phyloP scores from a whole-genome alignment of 495 filamentous ascomycete species.

The Hypoxylon subgilvum region DNA sequence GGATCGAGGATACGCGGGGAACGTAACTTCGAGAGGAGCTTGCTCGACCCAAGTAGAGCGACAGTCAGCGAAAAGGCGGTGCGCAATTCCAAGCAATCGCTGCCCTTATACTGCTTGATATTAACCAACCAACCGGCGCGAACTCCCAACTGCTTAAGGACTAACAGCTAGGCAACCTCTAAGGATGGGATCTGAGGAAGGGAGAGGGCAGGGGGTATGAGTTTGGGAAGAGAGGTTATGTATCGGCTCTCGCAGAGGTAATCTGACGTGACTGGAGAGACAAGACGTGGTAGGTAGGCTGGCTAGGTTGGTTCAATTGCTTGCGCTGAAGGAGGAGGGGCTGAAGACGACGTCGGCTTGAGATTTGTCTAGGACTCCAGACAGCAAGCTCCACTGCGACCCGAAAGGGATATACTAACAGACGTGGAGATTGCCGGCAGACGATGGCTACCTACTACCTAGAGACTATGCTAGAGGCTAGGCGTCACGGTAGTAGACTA shows the following conservation, averaged over 20 bases:
- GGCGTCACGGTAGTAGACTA: conserved; percentile 17
- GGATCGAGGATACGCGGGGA: conserved; percentile 19
- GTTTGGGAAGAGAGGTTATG: conserved; percentile 9
- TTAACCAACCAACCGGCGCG: conserved; percentile 12
- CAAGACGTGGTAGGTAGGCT: conserved; percentile 24
- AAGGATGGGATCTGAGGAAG: conserved; percentile 8
- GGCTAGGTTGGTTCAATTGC: conserved; percentile 24
- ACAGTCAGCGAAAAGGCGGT: conserved; percentile 16
- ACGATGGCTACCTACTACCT: too few species aligned
- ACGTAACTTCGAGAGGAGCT: conserved; percentile 3
- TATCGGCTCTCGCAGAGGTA: conserved; percentile 22
- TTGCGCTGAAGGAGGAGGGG: conserved; percentile 35
- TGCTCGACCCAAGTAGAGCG: conserved; percentile 2
- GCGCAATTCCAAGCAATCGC: conserved; percentile 7
- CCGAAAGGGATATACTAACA: conserved; percentile 25
- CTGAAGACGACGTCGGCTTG: conserved; percentile 34
- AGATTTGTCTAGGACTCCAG: conserved; percentile 30
- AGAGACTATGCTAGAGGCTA: too few species aligned
- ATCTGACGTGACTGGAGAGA: conserved; percentile 27
- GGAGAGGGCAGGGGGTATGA: conserved; percentile 4
- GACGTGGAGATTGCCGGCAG: conserved; percentile 24
- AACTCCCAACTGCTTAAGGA: conserved; percentile 10
- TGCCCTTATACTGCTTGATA: conserved; percentile 11
- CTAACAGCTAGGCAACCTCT: conserved; percentile 13
- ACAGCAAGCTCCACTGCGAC: conserved; percentile 36